Evolutionary conservation across 2,329 filamentous ascomycete species (phyloP), one percentile per base, ranked within the genome.

Genomic region (Colletotrichum sp.): DNA sequence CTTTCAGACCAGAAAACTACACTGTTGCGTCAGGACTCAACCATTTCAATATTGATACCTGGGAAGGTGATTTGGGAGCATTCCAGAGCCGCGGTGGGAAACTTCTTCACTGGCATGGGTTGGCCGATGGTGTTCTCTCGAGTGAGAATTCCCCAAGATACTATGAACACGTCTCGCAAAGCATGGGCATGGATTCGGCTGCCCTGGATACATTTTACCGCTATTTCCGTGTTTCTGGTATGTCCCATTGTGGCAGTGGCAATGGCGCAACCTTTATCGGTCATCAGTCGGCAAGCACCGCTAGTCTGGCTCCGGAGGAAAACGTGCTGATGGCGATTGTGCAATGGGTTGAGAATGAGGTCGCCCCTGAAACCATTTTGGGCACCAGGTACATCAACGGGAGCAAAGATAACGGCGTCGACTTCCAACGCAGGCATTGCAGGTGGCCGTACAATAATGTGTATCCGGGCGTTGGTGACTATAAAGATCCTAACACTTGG

Each of bases 91-190:
- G 83, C 5, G 88, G 88, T 8, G 83, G 85, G 24, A 88, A 87
- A 80, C 82, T 89, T 24, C 39, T 89, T 16, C 83, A 88, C 79
- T 89, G 88, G 80, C 88, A 89, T 73, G 88, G 88, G 1, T 80
- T 83, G 5, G 81, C 84, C 8, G 87, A 89, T 77, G 83, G 81
- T 12, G 80, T 87, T 9, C 85, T 89, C 73, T 84, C 85, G 3
- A 82, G 82, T 60, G 89, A 85, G 39, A 88, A 87, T 79, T 86
- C 84, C 6, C 84, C 85, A 9, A 81, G 86, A 16, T 90, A 90
- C 83, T 90, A 90, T 80, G 82, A 89, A 60, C 84, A 89, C 71
- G 86, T 89, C 8, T 82, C 84, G 9, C 24, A 81, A 21, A 88
- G 85, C 1, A 89, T 90, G 88, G 78, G 78, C 7, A 79, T 84